Evolutionary conservation across 352 stramenopile genomes (phyloP).

Genomic region (Phytophthora hybrid): DNA sequence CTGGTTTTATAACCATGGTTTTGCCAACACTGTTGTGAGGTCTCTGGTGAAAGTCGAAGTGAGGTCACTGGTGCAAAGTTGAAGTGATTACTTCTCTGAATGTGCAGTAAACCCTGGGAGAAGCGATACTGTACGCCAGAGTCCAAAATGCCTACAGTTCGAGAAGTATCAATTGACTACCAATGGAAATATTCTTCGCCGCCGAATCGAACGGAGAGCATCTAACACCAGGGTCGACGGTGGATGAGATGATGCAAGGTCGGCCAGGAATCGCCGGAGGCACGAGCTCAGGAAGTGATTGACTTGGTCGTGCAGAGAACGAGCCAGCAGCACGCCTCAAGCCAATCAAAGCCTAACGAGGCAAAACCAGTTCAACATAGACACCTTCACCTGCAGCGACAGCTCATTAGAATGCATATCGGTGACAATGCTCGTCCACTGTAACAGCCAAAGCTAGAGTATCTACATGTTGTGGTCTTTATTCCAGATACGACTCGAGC

Average conservation of each 20-base stretch:
- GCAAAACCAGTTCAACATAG: constrained; percentile 26
- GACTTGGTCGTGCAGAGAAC: constrained; percentile 29
- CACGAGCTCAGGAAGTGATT: constrained; percentile 44
- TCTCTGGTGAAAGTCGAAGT: constrained; percentile 21
- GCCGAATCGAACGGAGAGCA: constrained; percentile 8
- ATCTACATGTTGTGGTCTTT: neutral
- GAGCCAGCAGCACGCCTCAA: constrained; percentile 28
- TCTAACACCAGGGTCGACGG: neutral
- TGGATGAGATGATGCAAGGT: constrained; percentile 30
- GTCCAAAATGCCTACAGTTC: no score
- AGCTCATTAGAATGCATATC: no score
- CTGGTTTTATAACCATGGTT: no score
- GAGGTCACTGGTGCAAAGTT: neutral
- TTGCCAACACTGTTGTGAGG: no score
- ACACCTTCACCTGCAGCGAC: neutral
- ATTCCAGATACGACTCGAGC: constrained; percentile 33
- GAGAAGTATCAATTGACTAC: no score
- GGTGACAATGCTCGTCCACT: no score
- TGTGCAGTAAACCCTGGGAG: no score
- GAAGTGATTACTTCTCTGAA: no score
- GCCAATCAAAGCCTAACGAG: constrained; percentile 32
- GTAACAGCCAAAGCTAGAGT: neutral
- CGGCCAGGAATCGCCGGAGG: constrained; percentile 25
- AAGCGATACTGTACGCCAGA: no score
- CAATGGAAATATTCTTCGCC: no score